A percentile compares a stretch with the other conserved stretches of the same genome.
These are phyloP conservation scores for Vitis hybrid DNA, from an alignment of 177 flowering plant genomes.

Conservation along the genomic window DNA sequence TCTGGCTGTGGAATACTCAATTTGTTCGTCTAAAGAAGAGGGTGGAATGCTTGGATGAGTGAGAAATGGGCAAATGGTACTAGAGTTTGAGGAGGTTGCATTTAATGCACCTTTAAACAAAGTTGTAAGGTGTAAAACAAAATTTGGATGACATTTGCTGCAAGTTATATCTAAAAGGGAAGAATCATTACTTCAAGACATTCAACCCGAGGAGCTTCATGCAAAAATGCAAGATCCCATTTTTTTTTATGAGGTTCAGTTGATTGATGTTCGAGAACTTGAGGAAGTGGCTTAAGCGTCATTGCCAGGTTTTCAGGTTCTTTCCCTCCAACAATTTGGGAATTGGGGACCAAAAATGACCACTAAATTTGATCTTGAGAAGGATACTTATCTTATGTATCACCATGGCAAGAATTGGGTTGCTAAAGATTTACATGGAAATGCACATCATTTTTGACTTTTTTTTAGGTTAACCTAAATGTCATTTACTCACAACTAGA, in stretches of 20 bases:
- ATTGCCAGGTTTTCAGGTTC: slow-evolving; percentile 79
- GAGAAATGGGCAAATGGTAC: slow-evolving; percentile 89
- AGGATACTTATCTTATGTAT: slow-evolving; percentile 77
- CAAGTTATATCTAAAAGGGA: slow-evolving; percentile 94
- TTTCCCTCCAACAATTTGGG: slow-evolving; percentile 89
- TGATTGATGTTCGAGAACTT: slow-evolving; percentile 94
- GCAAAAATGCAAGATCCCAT: slow-evolving; percentile 74
- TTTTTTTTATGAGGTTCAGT: slow-evolving; percentile 77
- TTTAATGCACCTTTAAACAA: slow-evolving; percentile 73
- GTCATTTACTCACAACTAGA: too few species aligned
- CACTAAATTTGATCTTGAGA: slow-evolving; percentile 63
- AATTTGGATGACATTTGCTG: slow-evolving; percentile 92
- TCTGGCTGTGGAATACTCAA: slow-evolving; percentile 78
- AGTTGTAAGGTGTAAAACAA: slow-evolving; percentile 73
- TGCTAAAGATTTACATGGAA: too few species aligned
- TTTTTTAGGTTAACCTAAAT: too few species aligned
- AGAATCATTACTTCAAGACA: slow-evolving; percentile 57
- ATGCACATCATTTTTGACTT: too few species aligned
- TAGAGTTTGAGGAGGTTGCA: slow-evolving; percentile 95
- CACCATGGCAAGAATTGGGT: too few species aligned
- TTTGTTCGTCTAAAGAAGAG: slow-evolving; percentile 80
- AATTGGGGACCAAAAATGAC: slow-evolving; percentile 82
- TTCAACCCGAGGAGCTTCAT: slow-evolving; percentile 74
- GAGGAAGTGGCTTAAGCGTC: slow-evolving; percentile 90
- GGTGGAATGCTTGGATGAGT: slow-evolving; percentile 98